These are phyloP conservation scores for Candolleomyces eurysporus DNA, from an alignment of 768 basidiomycete genomes.

Conservation along the genomic window DNA sequence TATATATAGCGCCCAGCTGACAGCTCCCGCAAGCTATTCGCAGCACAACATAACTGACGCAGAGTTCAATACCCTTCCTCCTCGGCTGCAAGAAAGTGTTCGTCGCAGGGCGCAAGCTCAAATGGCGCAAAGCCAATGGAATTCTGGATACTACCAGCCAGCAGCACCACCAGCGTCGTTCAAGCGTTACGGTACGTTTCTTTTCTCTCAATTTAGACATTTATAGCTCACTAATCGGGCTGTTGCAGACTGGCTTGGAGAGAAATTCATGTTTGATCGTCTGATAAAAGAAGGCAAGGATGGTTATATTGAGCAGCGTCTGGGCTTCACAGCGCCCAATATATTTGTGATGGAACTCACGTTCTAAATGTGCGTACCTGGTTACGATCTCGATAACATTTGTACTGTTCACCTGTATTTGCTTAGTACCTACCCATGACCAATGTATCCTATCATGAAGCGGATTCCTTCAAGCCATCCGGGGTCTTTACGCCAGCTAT, in stretches of 20 bases:
- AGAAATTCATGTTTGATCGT: conserved; percentile 68
- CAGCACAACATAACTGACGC: conserved; percentile 64
- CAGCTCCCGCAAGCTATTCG: conserved; percentile 52
- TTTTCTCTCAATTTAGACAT: background rate
- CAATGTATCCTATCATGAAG: background rate
- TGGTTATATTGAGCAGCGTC: conserved; percentile 51
- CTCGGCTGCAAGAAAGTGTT: conserved; percentile 69
- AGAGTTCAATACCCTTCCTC: conserved; percentile 59
- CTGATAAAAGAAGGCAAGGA: conserved; percentile 52
- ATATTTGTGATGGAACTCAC: conserved; percentile 69
- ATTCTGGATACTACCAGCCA: conserved; percentile 45
- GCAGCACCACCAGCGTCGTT: conserved; percentile 47
- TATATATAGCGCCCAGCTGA: background rate
- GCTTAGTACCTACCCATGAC: background rate
- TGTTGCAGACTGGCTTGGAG: conserved; percentile 70
- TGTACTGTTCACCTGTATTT: background rate
- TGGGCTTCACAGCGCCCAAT: conserved; percentile 79
- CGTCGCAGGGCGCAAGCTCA: conserved; percentile 55
- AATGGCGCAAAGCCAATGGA: conserved; percentile 17
- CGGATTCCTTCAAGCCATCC: no score
- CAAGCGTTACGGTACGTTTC: conserved; percentile 52
- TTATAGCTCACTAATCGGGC: background rate
- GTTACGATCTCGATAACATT: background rate
- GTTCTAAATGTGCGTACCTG: conserved; percentile 9
- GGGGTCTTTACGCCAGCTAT: no score